phyloP scores from a whole-genome alignment of 2,329 filamentous ascomycete species.

The Pseudocercospora musae region DNA sequence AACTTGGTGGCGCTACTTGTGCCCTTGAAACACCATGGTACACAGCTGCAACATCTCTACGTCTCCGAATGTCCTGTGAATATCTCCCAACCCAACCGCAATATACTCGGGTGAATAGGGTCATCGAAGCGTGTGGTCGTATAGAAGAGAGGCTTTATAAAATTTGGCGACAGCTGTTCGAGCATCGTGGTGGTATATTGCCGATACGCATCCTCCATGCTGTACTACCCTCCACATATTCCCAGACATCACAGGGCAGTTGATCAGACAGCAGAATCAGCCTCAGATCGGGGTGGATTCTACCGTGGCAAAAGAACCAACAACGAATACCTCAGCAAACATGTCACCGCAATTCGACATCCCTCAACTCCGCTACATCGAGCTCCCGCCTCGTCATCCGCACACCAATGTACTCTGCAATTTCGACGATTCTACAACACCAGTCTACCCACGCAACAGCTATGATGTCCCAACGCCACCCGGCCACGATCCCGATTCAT shows the following conservation, averaged over 20 bases:
- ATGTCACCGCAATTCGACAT: not conserved
- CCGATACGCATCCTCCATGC: not conserved
- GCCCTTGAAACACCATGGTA: not conserved
- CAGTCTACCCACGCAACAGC: constrained; percentile 1
- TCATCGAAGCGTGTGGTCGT: too few species aligned
- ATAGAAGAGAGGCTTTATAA: too few species aligned
- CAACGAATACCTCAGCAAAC: not conserved
- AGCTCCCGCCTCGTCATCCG: not conserved
- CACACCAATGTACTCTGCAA: not conserved
- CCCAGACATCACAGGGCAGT: not conserved
- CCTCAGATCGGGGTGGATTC: not conserved
- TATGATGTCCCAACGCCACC: not conserved
- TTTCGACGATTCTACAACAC: not conserved
- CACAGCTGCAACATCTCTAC: not conserved
- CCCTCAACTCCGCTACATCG: not conserved
- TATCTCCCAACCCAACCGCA: not conserved
- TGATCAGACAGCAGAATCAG: not conserved
- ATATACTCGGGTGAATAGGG: not conserved
- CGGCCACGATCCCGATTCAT: not conserved
- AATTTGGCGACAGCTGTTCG: too few species aligned
- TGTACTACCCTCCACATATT: not conserved
- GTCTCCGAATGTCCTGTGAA: not conserved
- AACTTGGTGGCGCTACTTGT: not conserved
- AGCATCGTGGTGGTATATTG: not conserved
- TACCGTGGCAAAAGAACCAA: not conserved